Evolutionary conservation across 352 stramenopile genomes (phyloP), one percentile per base, ranked within the genome.

Genomic region (Globisporangium paddicum): DNA sequence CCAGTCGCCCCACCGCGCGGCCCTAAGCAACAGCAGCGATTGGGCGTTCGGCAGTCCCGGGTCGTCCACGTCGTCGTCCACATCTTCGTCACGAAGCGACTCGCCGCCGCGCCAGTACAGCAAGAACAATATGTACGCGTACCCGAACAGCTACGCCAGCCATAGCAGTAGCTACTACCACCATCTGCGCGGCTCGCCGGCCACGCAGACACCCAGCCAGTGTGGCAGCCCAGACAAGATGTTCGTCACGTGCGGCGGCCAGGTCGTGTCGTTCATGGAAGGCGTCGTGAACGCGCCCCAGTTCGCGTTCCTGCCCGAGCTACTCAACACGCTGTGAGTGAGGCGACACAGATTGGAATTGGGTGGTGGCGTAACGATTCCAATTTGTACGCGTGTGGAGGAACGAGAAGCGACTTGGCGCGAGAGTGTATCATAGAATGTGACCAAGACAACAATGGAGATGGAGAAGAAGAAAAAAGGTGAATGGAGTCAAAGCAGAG

Each of bases 201-300:
- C 38, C 14, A 44, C 59, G 21, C 59, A 51, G 14, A 72, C 68
- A 23, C 62, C 68, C 3, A 61, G 18, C 10, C n/a, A n/a, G n/a
- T 14, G 19, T 14, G 63, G 60, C 40, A 62, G 40, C n/a, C 50
- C 62, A 5, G 77, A 87, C 58, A 82, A 80, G 53, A 88, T 91
- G 73, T 89, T 90, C 51, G 71, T 93, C n/a, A 93, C 83, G 25
- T 90, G 68, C 37, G 79, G 83, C 21, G 83, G 83, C 1, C 83
- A 93, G 52, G 72, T 91, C 34, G 79, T 93, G 53, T 89, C 75
- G 45, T 88, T 93, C 56, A 88, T 93, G 79, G 83, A 90, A 19
- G 83, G 83, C 46, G 83, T 93, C 40, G 76, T 90, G 38, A 93
- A 93, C 55, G 75, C 80, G 63, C 81, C 81, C 16, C 65, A 72